These are phyloP conservation scores for Phytophthora brassicae DNA, from an alignment of 352 stramenopile species.

Conservation along the genomic window DNA sequence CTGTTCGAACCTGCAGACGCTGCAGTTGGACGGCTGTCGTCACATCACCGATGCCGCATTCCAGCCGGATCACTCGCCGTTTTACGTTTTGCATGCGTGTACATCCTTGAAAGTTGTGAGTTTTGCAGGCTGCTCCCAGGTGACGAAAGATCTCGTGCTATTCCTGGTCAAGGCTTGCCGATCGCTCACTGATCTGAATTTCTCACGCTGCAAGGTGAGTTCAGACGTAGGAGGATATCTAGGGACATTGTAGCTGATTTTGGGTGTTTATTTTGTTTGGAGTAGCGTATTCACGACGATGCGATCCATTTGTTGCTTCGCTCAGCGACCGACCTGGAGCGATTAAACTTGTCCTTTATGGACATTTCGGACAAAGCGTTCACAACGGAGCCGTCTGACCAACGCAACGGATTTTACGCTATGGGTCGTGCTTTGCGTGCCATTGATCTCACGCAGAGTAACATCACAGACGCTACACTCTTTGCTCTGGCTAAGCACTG, in stretches of 20 bases:
- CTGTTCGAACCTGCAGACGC: slow-evolving; percentile 70
- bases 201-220: slow-evolving; percentile 78
- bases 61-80: slow-evolving; percentile 77
- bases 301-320: slow-evolving; percentile 68
- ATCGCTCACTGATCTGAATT: slow-evolving; percentile 76
- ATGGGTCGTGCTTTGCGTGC: slow-evolving; percentile 49
- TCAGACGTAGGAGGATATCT: background rate
- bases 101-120: slow-evolving; percentile 77
- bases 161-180: slow-evolving; percentile 79
- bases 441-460: slow-evolving; percentile 76
- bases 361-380: slow-evolving; percentile 73
- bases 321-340: slow-evolving; percentile 57
- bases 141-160: slow-evolving; percentile 75
- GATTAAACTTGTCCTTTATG: slow-evolving; percentile 86
- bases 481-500: slow-evolving; percentile 66
- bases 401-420: slow-evolving; percentile 44
- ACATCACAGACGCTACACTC: slow-evolving; percentile 69
- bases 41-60: slow-evolving; percentile 89
- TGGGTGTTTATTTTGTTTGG: slow-evolving; percentile 5
- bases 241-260: slow-evolving; percentile 5
- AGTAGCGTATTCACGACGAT: slow-evolving; percentile 71
- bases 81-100: slow-evolving; percentile 69
- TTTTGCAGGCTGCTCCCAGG: slow-evolving; percentile 80
- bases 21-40: slow-evolving; percentile 83
- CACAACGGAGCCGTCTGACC: slow-evolving; percentile 42